Evolutionary conservation across 805 yeast genomes (phyloP), one percentile per base, ranked within the genome.

Genomic region (Ogataea salicorniae): DNA sequence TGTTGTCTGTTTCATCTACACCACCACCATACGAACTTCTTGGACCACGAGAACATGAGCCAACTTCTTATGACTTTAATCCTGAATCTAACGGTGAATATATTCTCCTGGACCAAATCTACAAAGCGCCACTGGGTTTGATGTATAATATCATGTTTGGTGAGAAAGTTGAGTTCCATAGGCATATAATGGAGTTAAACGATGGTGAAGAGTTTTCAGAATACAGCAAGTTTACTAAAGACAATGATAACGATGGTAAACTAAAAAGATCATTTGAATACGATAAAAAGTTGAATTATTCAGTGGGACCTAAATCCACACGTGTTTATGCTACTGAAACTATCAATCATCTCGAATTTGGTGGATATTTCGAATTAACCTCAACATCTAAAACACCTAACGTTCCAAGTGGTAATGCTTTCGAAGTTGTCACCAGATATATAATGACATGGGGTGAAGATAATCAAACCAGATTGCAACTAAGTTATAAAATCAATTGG

Each of bases 221-320:
- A 7, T 73, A 69, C 46, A 63, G 60, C 8, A 51, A 61, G 15
- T 73, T 74, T 46, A 56, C 20, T 38, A 71, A 68, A 34, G 53
- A 55, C 4, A 66, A 71, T 35, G 72, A 69, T 23, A 72, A 73
- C 3, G 31, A 26, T 9, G 76, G 72, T 4, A 63, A 65, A 26
- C 63, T 69, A 41, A 75, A 69, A 41, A 67, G 95, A 46, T 63
- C 68, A 4, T 91, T 78, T 61, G 73, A 76, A 5, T 94, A 91
- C 64, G 75, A 77, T 42, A 87, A 87, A 64, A 88, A 84, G 0
- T 72, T 94, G 47, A 80, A 82, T 45, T 90, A 79, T 45, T 78
- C 96, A 1, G 81, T 94, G 35, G 99, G 99, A 0, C 99, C 99
- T 13, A 90, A 88, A 58, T 88, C 92, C 22, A 91, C 99, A 2